These are phyloP conservation scores for Chrysoporthe puriensis DNA, from an alignment of 2,329 filamentous ascomycete genomes.

Conservation along the genomic window DNA sequence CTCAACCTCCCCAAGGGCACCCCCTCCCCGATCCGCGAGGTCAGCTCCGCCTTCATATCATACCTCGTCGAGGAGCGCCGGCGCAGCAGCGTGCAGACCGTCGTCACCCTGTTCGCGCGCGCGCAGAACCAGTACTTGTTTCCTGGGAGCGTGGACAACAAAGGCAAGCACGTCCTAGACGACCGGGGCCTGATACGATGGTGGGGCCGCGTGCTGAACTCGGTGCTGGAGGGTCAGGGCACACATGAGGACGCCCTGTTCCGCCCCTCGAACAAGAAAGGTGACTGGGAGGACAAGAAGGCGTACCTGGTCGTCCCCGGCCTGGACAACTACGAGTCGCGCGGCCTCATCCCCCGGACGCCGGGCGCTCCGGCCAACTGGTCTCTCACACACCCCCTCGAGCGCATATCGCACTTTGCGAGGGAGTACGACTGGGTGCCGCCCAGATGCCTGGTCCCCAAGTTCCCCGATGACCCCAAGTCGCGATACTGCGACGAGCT, in stretches of 20 bases:
- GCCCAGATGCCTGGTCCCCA: slow-evolving; percentile 82
- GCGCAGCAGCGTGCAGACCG: slow-evolving; percentile 66
- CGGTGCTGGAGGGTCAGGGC: slow-evolving; percentile 60
- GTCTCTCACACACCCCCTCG: slow-evolving; percentile 74
- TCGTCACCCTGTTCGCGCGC: slow-evolving; percentile 89
- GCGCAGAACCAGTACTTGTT: slow-evolving; percentile 95
- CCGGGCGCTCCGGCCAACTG: slow-evolving; percentile 58
- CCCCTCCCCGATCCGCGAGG: slow-evolving; percentile 72
- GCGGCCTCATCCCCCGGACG: slow-evolving; percentile 72
- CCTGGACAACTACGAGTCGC: slow-evolving; percentile 78
- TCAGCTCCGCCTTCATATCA: slow-evolving; percentile 75
- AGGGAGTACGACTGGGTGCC: slow-evolving; percentile 65
- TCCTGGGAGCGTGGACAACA: slow-evolving; percentile 84
- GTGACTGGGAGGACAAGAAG: slow-evolving; percentile 54
- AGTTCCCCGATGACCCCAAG: slow-evolving; percentile 95
- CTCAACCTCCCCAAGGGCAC: slow-evolving; percentile 65
- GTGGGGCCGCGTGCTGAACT: slow-evolving; percentile 91
- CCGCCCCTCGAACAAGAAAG: slow-evolving; percentile 23
- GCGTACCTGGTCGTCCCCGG: slow-evolving; percentile 89
- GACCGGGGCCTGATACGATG: slow-evolving; percentile 89
- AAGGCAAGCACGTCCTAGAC: slow-evolving; percentile 86
- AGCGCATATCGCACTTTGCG: slow-evolving; percentile 63
- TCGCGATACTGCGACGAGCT: slow-evolving; percentile 85
- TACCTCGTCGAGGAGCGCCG: slow-evolving; percentile 72
- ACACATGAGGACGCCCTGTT: slow-evolving; percentile 28